A percentile compares a stretch with the other conserved stretches of the same genome.
Evolutionary conservation across 2,329 filamentous ascomycete species (phyloP).

Genomic region (Raffaelea arxii): DNA sequence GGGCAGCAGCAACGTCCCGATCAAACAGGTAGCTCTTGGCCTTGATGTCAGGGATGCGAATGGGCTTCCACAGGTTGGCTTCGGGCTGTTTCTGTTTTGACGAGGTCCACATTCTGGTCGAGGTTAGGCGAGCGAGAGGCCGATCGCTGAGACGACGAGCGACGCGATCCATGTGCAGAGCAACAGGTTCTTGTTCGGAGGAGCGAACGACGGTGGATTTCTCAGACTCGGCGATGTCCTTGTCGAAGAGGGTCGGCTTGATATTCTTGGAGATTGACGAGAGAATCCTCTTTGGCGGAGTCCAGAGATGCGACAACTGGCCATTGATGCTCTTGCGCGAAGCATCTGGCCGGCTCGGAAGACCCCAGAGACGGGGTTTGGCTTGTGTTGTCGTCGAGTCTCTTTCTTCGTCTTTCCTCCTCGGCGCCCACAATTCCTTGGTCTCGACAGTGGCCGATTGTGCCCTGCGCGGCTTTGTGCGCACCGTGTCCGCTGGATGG

Average conservation of each 20-base stretch:
- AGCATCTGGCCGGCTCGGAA: no score
- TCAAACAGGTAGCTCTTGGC: conserved; percentile 5
- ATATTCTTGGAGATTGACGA: not conserved
- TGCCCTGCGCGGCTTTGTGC: conserved; percentile 19
- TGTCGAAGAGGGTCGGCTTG: conserved; percentile 7
- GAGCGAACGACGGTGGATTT: conserved; percentile 5
- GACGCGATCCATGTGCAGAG: conserved; percentile 5
- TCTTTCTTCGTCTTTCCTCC: not conserved
- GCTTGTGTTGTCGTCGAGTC: not conserved
- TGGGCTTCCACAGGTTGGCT: no score
- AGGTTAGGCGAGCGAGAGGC: conserved; percentile 3
- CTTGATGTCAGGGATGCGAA: no score
- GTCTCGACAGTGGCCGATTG: conserved; percentile 21
- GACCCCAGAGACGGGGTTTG: not conserved
- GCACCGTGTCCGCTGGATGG: conserved; percentile 14
- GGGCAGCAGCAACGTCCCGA: conserved; percentile 1
- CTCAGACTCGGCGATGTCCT: not conserved
- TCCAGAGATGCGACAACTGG: not conserved
- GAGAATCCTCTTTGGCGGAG: not conserved
- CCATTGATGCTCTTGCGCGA: not conserved
- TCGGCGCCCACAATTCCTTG: conserved; percentile 8
- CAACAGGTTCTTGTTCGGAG: conserved; percentile 3
- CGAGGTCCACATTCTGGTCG: conserved; percentile 6
- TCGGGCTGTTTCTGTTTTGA: no score
- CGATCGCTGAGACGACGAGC: not conserved